A percentile compares a stretch with the other conserved stretches of the same genome.
Evolutionary conservation across 2,329 filamentous ascomycete genomes (phyloP).

Genomic region (Colletotrichum plurivorum): DNA sequence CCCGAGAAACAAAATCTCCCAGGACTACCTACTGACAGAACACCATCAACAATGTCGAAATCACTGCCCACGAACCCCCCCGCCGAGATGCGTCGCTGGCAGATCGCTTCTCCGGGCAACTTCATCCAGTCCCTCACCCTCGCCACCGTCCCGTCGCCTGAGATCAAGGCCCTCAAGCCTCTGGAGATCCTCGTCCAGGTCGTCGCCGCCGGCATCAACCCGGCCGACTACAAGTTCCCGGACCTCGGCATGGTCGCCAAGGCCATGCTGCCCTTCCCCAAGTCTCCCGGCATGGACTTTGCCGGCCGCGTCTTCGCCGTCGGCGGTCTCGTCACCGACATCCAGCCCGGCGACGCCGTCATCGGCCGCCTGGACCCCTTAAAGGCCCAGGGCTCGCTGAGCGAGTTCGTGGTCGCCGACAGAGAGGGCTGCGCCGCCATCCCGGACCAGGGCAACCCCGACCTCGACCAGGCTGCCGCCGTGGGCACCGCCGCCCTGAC

Average conservation of each 20-base stretch:
- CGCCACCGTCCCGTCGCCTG: conserved; percentile 43
- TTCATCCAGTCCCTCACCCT: conserved; percentile 51
- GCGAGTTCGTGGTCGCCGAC: conserved; percentile 56
- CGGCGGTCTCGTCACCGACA: conserved; percentile 43
- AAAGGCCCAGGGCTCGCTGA: conserved; percentile 56
- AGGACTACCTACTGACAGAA: too few relatives aligned
- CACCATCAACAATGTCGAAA: not conserved
- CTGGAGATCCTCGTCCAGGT: conserved; percentile 60
- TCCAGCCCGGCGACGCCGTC: conserved; percentile 58
- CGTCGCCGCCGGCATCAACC: conserved; percentile 60
- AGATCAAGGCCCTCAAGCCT: conserved; percentile 45
- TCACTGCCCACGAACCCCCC: conserved; percentile 18
- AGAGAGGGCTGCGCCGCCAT: conserved; percentile 53
- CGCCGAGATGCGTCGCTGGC: conserved; percentile 42
- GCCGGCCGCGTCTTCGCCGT: conserved; percentile 61
- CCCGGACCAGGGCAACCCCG: conserved; percentile 51
- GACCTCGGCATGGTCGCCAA: conserved; percentile 56
- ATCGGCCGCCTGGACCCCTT: conserved; percentile 54
- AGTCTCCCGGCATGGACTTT: conserved; percentile 65
- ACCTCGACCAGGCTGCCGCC: conserved; percentile 58
- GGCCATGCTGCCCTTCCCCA: conserved; percentile 54
- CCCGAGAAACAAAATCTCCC: too few relatives aligned
- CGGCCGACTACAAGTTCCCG: conserved; percentile 64
- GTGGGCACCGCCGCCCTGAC: conserved; percentile 62
- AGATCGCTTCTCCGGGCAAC: conserved; percentile 43